phyloP scores from a whole-genome alignment of 2,329 filamentous ascomycete species.

The Phialemoniopsis sp. region DNA sequence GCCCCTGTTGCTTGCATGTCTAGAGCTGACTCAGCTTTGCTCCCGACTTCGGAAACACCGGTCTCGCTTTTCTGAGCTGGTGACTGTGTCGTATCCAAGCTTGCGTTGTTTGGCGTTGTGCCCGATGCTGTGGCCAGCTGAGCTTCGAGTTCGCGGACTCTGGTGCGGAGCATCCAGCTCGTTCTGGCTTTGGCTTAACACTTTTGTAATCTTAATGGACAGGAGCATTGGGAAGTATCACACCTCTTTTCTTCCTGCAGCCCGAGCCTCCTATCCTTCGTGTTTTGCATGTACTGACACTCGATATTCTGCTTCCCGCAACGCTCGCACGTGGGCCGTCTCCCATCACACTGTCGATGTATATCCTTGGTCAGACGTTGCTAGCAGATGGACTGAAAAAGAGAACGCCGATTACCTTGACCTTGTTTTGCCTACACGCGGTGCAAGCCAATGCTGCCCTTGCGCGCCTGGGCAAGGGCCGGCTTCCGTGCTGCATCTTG shows the following conservation, averaged over 20 bases:
- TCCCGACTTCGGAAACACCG: slow-evolving; percentile 1
- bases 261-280: slow-evolving; percentile 6
- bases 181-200: too few species aligned
- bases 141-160: slow-evolving; percentile 15
- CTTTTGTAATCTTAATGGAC: too few species aligned
- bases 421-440: slow-evolving; percentile 7
- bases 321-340: slow-evolving; percentile 8
- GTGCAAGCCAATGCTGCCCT: slow-evolving; percentile 9
- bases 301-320: slow-evolving; percentile 6
- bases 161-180: slow-evolving; percentile 3
- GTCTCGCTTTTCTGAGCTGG: neutral
- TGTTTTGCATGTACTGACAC: slow-evolving; percentile 9
- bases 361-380: neutral
- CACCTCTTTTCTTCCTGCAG: slow-evolving; percentile 8
- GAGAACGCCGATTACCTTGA: too few species aligned
- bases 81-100: neutral
- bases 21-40: slow-evolving; percentile 14
- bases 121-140: slow-evolving; percentile 7
- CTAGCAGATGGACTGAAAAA: too few species aligned
- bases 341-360: slow-evolving; percentile 7
- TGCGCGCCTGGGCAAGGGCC: slow-evolving; percentile 6
- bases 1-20: slow-evolving; percentile 20
- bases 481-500: too few species aligned
- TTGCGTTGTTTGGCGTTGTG: neutral
- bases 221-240: too few species aligned